These are phyloP conservation scores for Hemileccinum rubropunctum DNA, from an alignment of 768 basidiomycete species.

Conservation along the genomic window DNA sequence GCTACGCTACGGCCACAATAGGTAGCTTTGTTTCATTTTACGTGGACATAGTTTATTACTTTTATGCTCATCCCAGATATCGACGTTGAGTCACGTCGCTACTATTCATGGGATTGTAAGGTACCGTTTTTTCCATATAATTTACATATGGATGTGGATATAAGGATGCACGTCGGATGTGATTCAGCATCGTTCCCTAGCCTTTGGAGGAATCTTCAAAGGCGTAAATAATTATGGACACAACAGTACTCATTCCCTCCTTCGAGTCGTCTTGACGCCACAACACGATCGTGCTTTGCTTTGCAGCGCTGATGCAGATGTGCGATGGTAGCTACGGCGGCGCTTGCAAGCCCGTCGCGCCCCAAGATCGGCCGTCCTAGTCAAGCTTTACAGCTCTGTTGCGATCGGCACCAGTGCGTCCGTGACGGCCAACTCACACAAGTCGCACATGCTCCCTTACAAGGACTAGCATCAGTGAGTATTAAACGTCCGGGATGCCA, in stretches of 20 bases:
- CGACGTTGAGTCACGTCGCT: constrained; percentile 12
- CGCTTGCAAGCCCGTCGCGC: no score
- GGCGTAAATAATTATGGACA: no score
- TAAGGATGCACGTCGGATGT: neutral
- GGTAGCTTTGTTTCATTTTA: constrained; percentile 20
- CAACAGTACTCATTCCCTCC: neutral
- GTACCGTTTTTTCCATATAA: constrained; percentile 9
- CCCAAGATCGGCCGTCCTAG: neutral
- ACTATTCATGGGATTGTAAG: constrained; percentile 16
- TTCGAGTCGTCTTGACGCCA: neutral
- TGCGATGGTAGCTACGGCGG: no score
- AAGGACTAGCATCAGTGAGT: constrained; percentile 6
- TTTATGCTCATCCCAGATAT: constrained; percentile 20
- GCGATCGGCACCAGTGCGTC: neutral
- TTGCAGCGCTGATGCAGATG: neutral
- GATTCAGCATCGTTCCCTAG: neutral
- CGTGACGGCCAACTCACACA: neutral
- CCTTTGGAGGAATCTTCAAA: neutral
- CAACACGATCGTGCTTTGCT: neutral
- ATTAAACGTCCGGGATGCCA: neutral
- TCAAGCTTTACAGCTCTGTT: neutral
- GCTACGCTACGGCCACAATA: constrained; percentile 9
- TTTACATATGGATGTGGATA: constrained; percentile 8
- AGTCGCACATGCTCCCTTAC: neutral
- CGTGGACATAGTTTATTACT: constrained; percentile 30